A percentile compares a stretch with the other conserved stretches of the same genome.
Evolutionary conservation across 257 asterid genomes (phyloP).

Genomic region (Nicotiana knightiana): DNA sequence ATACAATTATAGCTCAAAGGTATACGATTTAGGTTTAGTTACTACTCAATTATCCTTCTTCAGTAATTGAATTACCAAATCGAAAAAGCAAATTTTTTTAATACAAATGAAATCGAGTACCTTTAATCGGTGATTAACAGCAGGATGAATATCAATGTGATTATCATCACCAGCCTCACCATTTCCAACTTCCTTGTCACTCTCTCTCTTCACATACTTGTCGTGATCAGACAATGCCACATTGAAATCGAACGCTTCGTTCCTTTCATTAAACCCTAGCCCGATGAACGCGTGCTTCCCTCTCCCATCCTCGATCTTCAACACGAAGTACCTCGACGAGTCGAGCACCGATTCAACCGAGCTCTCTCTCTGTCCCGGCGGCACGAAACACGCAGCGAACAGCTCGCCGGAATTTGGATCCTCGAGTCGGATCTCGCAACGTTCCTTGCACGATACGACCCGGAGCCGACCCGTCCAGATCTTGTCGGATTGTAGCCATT

Average conservation of each 20-base stretch:
- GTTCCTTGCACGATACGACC: constrained; percentile 64
- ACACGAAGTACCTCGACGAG: constrained; percentile 85
- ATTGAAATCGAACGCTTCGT: constrained; percentile 96
- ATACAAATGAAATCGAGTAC: constrained; percentile 9
- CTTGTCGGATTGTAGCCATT: constrained; percentile 97
- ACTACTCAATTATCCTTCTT: background rate
- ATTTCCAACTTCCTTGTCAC: constrained; percentile 47
- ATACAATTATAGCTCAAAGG: background rate
- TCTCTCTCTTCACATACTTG: constrained; percentile 79
- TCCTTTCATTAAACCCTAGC: constrained; percentile 80
- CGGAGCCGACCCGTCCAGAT: constrained; percentile 97
- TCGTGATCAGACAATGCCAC: constrained; percentile 90
- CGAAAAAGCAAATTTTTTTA: background rate
- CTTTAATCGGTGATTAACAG: constrained; percentile 85
- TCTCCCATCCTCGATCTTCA: constrained; percentile 87
- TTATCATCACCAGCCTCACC: constrained; percentile 42
- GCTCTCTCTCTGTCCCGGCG: constrained; percentile 80
- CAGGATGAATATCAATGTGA: constrained; percentile 81
- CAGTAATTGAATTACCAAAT: background rate
- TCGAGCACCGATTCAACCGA: constrained; percentile 90
- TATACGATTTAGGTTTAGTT: background rate
- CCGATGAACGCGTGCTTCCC: constrained; percentile 94
- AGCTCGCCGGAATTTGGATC: constrained; percentile 89
- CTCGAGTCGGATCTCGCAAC: constrained; percentile 97
- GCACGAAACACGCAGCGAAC: constrained; percentile 88